Evolutionary conservation across 192 early-diverging fungal genomes (phyloP).

Genomic region (Dissophora ornata): DNA sequence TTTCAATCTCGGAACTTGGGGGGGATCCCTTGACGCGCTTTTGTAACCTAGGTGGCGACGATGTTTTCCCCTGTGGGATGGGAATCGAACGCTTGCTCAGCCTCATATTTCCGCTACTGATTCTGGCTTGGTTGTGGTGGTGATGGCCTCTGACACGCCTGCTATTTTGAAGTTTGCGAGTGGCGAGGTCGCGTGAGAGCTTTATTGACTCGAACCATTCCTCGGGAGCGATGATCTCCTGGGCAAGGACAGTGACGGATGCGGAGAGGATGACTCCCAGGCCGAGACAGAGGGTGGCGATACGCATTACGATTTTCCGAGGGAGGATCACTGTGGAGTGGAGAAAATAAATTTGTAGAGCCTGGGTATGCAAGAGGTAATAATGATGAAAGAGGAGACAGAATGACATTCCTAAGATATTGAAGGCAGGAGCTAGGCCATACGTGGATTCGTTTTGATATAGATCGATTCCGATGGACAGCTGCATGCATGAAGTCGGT

Average conservation of each 20-base stretch:
- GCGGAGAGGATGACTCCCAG: background rate
- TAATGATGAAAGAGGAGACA: too few species aligned
- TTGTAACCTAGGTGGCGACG: background rate
- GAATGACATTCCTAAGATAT: too few species aligned
- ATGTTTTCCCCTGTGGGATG: too few species aligned
- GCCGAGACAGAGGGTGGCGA: background rate
- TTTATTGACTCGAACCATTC: slow-evolving; percentile 45
- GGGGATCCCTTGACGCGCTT: slow-evolving; percentile 7
- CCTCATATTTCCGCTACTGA: background rate
- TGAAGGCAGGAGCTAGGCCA: too few species aligned
- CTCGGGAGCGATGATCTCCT: slow-evolving; percentile 36
- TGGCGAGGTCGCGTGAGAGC: slow-evolving; percentile 14
- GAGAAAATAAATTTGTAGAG: too few species aligned
- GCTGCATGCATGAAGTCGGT: too few species aligned
- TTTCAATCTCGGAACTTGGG: background rate
- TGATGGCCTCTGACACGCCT: background rate
- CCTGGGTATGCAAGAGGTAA: too few species aligned
- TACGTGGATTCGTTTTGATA: too few species aligned
- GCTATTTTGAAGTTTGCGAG: slow-evolving; percentile 8
- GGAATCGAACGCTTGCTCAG: background rate
- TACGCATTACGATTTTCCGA: background rate
- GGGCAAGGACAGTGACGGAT: slow-evolving; percentile 2
- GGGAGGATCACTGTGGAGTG: too few species aligned
- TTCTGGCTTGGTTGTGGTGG: slow-evolving; percentile 2
- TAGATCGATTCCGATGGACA: too few species aligned